Evolutionary conservation across 1,139 yeast species (phyloP), one percentile per base, ranked within the genome.

Genomic region (Pichia sp.): DNA sequence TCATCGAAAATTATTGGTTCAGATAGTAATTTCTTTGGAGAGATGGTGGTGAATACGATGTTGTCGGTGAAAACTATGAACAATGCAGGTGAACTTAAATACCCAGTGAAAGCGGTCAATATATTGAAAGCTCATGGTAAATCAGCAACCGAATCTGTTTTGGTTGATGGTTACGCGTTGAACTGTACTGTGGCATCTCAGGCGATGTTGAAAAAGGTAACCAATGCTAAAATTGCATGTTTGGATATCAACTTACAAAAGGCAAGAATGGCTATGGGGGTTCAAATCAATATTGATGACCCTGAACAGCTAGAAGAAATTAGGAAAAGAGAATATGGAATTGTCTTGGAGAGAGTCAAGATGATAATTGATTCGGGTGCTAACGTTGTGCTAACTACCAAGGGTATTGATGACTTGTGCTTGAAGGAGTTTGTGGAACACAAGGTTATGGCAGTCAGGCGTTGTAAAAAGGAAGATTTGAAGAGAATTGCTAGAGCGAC

Each of bases 241-340:
- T 78, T 95, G 67, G 99, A 95, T 72, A 82, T 95, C 73, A 93
- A 95, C 72, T 76, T 95, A 68, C 99, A 95, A 72, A 93, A 92
- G 72, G 93, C 97, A 8, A 84, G 92, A 71, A 90, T 95, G 98
- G 97, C 98, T 42, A 84, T 95, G 85, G 99, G 99, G 53, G 98
- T 95, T 54, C 96, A 92, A 72, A 89, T 95, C 70, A 92, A 93
- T 68, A 90, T 95, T 67, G 96, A 90, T 65, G 98, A 95, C 70
- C 99, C 99, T 46, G 97, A 93, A 64, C 70, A 67, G 54, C 80
- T 95, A 65, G 99, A 95, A 74, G 93, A 90, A 68, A 92, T 95
- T 64, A 82, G 99, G 69, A 86, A 90, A 72, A 84, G 98, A 67
- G 99, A 95, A 74, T 85, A 86, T 65, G 97, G 93, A 55, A 90